Base-by-base conservation (phyloP, 2,329 filamentous ascomycete genomes). In the Diaporthe nobilis region DNA sequence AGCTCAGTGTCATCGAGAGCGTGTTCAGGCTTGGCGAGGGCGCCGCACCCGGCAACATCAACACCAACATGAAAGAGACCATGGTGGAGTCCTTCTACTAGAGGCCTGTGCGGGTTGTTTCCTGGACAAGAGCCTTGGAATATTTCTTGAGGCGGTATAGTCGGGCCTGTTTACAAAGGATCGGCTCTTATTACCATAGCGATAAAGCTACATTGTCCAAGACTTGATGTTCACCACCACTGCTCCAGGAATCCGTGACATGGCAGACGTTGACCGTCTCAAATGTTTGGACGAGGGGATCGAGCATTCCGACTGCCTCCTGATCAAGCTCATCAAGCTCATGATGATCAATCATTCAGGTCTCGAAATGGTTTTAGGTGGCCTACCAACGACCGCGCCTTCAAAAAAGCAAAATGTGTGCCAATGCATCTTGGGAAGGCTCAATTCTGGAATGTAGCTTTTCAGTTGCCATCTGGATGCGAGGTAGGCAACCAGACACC, bases 51-150 rank as follows among this genome's bases (percentile, higher is more conserved):
- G 92, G 92, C 82, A 92, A 91, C 81, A 95, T 96, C 87, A 94
- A 94, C 84, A 94, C 92, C 71, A 92, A 88, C 80, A 93, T 98
- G 88, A 98, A 98, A 91, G 96, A 98, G 85, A 97, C 95, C 79
- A 98, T 99, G 92, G 97, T 99, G 77, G 97, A 99, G 89, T 98
- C 95, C 81, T 99, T 98, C 88, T 99, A 99, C 88, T 99, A 90
- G 55, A 90, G 81, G 55, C 9, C 22, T 37, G 53, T 42, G 71
- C 53, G 53, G 73, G 53, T 44, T 22, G 39, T 31, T 53, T 60
- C 34, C 65, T 70, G 65, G 65, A 70, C 65, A 70, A 37, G 15
- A 44, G 58, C 58, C 51, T 63, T 65, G 49, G 58, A 57, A n/a
- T 65, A 55, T 31, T 8, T 34, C 34, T 22, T 47, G 60, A 47